These are phyloP conservation scores for Dothiorella sarmentorum DNA, from an alignment of 2,329 filamentous ascomycete genomes.

Conservation along the genomic window DNA sequence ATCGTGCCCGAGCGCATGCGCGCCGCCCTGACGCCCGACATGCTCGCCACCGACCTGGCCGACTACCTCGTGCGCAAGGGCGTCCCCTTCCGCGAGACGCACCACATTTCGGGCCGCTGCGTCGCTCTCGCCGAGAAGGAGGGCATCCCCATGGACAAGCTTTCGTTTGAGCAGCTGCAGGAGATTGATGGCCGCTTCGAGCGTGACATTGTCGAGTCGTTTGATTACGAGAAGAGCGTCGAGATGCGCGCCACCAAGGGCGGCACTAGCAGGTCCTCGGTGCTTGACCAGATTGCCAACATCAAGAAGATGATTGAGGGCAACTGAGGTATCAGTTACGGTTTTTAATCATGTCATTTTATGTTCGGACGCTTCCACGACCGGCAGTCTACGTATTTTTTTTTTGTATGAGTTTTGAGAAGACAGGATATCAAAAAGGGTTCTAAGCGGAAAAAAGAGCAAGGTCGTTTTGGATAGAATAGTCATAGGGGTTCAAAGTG, in stretches of 20 bases:
- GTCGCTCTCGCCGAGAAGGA: slow-evolving; percentile 70
- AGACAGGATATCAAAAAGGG: not conserved
- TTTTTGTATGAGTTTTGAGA: not conserved
- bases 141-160: slow-evolving; percentile 65
- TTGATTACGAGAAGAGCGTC: slow-evolving; percentile 80
- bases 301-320: slow-evolving; percentile 38
- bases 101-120: slow-evolving; percentile 71
- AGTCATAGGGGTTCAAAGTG: too few relatives aligned
- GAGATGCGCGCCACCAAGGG: slow-evolving; percentile 75
- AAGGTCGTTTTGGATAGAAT: not conserved
- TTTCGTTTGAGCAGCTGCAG: slow-evolving; percentile 64
- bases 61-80: slow-evolving; percentile 63
- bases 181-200: slow-evolving; percentile 66
- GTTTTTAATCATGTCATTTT: not conserved
- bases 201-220: slow-evolving; percentile 65
- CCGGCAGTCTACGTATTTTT: not conserved
- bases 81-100: slow-evolving; percentile 75
- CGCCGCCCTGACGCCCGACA: slow-evolving; percentile 73
- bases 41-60: slow-evolving; percentile 72
- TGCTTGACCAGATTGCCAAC: slow-evolving; percentile 61
- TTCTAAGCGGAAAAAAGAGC: not conserved
- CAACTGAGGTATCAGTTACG: too few relatives aligned
- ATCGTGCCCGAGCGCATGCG: slow-evolving; percentile 72
- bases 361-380: not conserved
- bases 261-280: slow-evolving; percentile 69